phyloP scores from a whole-genome alignment of 2,329 filamentous ascomycete genomes.

The Fusarium mundagurra region DNA sequence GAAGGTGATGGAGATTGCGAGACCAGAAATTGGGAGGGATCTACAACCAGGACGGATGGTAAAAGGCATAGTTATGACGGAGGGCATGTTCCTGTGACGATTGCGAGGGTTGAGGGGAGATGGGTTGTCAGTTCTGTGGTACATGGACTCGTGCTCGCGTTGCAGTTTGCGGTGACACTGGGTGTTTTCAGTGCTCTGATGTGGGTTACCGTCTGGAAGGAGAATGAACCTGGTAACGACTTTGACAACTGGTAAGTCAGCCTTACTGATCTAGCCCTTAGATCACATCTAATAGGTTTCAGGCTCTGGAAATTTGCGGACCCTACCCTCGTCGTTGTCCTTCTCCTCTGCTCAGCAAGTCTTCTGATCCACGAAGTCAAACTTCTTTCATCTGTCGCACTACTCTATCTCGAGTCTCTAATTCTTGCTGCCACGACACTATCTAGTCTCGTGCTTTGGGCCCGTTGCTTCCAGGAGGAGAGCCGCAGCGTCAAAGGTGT shows the following conservation, averaged over 20 bases:
- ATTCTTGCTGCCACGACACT: conserved; percentile 39
- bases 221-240: conserved; percentile 30
- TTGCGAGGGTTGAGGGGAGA: conserved; percentile 12
- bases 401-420: conserved; percentile 43
- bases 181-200: conserved; percentile 41
- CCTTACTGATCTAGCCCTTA: fast-evolving
- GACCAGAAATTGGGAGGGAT: conserved; percentile 16
- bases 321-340: conserved; percentile 24
- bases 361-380: conserved; percentile 42
- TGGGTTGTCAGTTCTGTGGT: conserved; percentile 34
- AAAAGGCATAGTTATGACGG: conserved; percentile 10
- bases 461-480: conserved; percentile 36
- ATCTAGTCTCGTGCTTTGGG: conserved; percentile 34
- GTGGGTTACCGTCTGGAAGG: conserved; percentile 42
- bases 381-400: conserved; percentile 38
- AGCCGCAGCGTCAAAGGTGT: conserved; percentile 39
- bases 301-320: conserved; percentile 45
- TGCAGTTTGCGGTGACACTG: conserved; percentile 41
- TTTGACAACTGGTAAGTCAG: conserved; percentile 41
- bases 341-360: conserved; percentile 38
- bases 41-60: not conserved
- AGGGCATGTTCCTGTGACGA: not conserved
- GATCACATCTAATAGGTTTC: not conserved
- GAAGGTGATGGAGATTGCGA: conserved; percentile 30
- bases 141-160: conserved; percentile 42